phyloP scores from a whole-genome alignment of 495 filamentous ascomycete species.

The Daldinia vernicosa region DNA sequence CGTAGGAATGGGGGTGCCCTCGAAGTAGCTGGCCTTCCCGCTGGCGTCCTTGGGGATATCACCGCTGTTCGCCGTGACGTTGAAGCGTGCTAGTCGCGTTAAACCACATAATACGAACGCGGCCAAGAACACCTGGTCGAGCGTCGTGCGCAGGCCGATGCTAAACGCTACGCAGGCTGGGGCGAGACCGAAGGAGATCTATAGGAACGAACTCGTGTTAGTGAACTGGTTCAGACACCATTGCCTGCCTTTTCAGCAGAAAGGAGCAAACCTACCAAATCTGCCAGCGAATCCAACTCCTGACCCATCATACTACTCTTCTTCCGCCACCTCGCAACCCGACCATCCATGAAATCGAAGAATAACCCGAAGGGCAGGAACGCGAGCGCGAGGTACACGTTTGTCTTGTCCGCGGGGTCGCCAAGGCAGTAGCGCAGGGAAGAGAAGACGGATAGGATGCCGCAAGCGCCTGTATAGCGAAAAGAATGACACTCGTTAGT shows the following conservation, averaged over 20 bases:
- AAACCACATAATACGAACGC: conserved; percentile 96
- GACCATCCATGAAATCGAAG: conserved; percentile 99
- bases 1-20: conserved; percentile 95
- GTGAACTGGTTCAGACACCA: not conserved
- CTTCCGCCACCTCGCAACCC: conserved; percentile 92
- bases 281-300: conserved; percentile 96
- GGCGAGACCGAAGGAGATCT: conserved; percentile 96
- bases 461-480: conserved; percentile 70
- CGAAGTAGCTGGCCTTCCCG: conserved; percentile 93
- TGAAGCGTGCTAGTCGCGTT: conserved; percentile 94
- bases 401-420: conserved; percentile 67
- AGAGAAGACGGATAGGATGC: conserved; percentile 93
- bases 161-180: conserved; percentile 89
- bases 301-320: conserved; percentile 98
- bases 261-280: conserved; percentile 70
- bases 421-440: conserved; percentile 93
- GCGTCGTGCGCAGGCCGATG: conserved; percentile 83
- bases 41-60: conserved; percentile 85
- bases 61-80: conserved; percentile 81
- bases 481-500: conserved; percentile 7
- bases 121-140: conserved; percentile 85
- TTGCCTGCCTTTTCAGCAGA: too few relatives aligned
- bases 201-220: conserved; percentile 4
- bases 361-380: conserved; percentile 95
- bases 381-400: conserved; percentile 81